phyloP scores from a whole-genome alignment of 768 basidiomycete genomes.

The Solioccasus polychromus region DNA sequence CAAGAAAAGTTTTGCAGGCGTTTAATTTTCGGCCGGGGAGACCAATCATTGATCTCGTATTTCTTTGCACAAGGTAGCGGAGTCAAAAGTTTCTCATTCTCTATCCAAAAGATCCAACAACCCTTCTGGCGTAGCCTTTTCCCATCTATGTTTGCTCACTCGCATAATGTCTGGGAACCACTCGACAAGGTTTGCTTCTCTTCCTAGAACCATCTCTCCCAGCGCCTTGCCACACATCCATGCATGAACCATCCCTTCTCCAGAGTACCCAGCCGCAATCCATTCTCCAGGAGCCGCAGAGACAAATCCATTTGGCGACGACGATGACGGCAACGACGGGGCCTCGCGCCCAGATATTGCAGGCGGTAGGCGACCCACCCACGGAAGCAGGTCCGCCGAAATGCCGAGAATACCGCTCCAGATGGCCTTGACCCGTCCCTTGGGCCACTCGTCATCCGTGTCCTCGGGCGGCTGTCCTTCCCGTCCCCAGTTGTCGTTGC shows the following conservation, averaged over 20 bases:
- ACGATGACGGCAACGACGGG: constrained; percentile 9
- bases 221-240: constrained; percentile 64
- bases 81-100: not conserved
- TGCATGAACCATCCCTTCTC: constrained; percentile 73
- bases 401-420: constrained; percentile 69
- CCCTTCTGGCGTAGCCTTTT: constrained; percentile 49
- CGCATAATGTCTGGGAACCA: constrained; percentile 53
- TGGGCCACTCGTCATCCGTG: constrained; percentile 28
- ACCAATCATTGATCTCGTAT: not conserved
- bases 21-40: not conserved
- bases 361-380: constrained; percentile 66
- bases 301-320: not conserved
- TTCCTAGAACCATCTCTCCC: constrained; percentile 54
- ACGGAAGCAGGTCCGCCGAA: constrained; percentile 60
- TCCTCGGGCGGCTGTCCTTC: constrained; percentile 23
- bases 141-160: constrained; percentile 50
- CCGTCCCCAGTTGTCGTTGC: constrained; percentile 40
- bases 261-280: constrained; percentile 68
- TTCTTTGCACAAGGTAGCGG: too few relatives aligned
- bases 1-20: not conserved
- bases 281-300: constrained; percentile 56
- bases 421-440: constrained; percentile 47
- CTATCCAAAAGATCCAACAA: constrained; percentile 18
- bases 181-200: constrained; percentile 30
- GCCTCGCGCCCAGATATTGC: constrained; percentile 42